Base-by-base conservation (phyloP, 805 yeast species). In the Ogataea angusta region DNA sequence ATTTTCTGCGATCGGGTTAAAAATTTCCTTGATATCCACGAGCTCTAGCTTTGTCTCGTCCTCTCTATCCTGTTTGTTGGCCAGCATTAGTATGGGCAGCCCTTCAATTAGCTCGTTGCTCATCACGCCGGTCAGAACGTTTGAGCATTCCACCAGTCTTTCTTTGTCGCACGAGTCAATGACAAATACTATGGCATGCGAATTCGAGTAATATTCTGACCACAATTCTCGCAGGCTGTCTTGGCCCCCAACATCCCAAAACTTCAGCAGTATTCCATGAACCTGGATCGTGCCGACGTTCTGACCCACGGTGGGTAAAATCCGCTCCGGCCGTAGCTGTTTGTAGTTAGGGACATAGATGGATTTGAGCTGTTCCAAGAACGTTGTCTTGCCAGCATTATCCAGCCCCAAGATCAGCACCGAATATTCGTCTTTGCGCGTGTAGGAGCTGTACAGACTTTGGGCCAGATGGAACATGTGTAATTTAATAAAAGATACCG, bases 231-330 rank as follows among this genome's bases (percentile, higher is more conserved):
- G 71, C 34, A 91, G 68, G n/a, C 84, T 70, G 57, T 81, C 82
- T 63, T 91, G 99, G 10, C 99, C 99, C 9, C 98, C 98, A 29
- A 91, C 80, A 61, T 91, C 99, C 98, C 98, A 91, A 54, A 93
- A 78, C 57, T 89, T 90, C 41, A 93, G 68, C 42, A 73, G 66
- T 3, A 38, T 33, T 6, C 52, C 51, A 30, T 57, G 55, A n/a
- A 60, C 55, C 10, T 64, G 53, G n/a, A 75, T 65, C 8, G 67
- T 66, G 0, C 75, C 76, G 5, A 75, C 85, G 59, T 93, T 93
- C 60, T 93, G 99, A 3, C 99, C 99, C 33, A 91, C 95, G 0
- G 99, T 91, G 2, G 99, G 97, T 21, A 85, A 69, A 13, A 89
- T 88, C 43, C 87, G 69, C 39, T 77, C 80, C 16, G 79, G 69